Percentiles rank a stretch among this genome's conserved stretches.
phyloP scores from a whole-genome alignment of 768 basidiomycete species.

The Hygrophorus pudorinus region DNA sequence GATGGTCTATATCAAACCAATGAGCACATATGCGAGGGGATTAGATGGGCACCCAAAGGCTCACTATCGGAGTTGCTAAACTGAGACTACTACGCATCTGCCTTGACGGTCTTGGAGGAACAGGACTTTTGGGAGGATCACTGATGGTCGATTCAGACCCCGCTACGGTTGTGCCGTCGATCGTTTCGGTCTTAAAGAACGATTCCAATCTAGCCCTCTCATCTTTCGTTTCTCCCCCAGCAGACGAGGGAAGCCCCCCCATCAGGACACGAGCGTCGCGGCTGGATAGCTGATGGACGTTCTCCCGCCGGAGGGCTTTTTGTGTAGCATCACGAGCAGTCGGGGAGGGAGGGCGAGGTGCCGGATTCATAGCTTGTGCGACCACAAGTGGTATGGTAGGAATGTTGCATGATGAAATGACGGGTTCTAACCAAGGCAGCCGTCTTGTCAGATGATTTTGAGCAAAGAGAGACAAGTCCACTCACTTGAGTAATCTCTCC shows the following conservation, averaged over 20 bases:
- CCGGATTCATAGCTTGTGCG: slow-evolving; percentile 94
- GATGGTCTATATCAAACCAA: slow-evolving; percentile 15
- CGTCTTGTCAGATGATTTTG: not conserved
- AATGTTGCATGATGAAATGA: slow-evolving; percentile 93
- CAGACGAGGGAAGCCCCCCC: slow-evolving; percentile 39
- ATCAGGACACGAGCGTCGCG: slow-evolving; percentile 74
- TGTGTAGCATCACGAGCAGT: slow-evolving; percentile 81
- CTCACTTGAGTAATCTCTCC: slow-evolving; percentile 83
- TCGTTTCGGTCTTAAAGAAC: slow-evolving; percentile 38
- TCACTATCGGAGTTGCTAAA: slow-evolving; percentile 2
- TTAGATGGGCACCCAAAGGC: slow-evolving; percentile 5
- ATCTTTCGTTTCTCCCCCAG: slow-evolving; percentile 25
- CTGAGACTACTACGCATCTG: slow-evolving; percentile 44
- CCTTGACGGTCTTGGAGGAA: slow-evolving; percentile 61
- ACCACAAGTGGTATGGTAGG: slow-evolving; percentile 92
- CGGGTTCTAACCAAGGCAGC: slow-evolving; percentile 53
- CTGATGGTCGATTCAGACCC: slow-evolving; percentile 3
- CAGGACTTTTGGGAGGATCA: slow-evolving; percentile 14
- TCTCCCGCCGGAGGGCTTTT: slow-evolving; percentile 74
- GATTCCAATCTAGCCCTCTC: slow-evolving; percentile 45
- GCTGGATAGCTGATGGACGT: slow-evolving; percentile 71
- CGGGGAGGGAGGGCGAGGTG: slow-evolving; percentile 91
- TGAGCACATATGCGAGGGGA: not conserved
- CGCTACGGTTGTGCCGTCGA: slow-evolving; percentile 8
- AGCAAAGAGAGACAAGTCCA: too few species aligned